Percentiles rank a stretch among this genome's conserved stretches.
phyloP scores from a whole-genome alignment of 2,329 filamentous ascomycete genomes.

The Coniochaeta prunicola region DNA sequence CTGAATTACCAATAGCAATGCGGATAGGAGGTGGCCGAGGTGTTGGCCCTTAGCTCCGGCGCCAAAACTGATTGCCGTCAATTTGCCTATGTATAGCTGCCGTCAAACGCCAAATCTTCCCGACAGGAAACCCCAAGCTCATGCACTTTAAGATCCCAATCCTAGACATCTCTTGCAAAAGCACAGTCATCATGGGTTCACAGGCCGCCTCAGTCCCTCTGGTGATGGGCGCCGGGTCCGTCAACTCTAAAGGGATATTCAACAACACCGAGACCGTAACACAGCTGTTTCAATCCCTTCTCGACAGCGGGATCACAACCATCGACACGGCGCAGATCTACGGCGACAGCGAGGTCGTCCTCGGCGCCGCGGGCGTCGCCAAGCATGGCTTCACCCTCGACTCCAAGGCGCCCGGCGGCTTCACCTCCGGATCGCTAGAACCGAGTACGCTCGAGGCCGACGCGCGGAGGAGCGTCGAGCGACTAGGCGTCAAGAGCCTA shows the following conservation, averaged over 20 bases:
- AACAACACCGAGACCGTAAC: background rate
- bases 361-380: conserved; percentile 4
- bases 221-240: background rate
- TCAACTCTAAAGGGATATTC: background rate
- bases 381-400: conserved; percentile 4
- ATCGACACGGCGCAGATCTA: conserved; percentile 10
- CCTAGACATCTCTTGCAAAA: too few species aligned
- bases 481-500: conserved; percentile 12
- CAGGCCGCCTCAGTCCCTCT: background rate
- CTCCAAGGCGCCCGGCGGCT: conserved; percentile 8
- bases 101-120: too few species aligned
- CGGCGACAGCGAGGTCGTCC: conserved; percentile 6
- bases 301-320: conserved; percentile 4
- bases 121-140: too few species aligned
- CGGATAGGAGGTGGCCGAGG: too few species aligned
- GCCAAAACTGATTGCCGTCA: too few species aligned
- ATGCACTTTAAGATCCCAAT: too few species aligned
- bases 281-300: background rate
- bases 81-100: too few species aligned
- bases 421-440: conserved; percentile 1
- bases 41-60: too few species aligned
- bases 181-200: background rate
- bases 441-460: background rate
- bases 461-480: conserved; percentile 1
- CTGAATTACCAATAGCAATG: too few species aligned